phyloP scores from a whole-genome alignment of 768 basidiomycete species.

The Lentinula sp. region DNA sequence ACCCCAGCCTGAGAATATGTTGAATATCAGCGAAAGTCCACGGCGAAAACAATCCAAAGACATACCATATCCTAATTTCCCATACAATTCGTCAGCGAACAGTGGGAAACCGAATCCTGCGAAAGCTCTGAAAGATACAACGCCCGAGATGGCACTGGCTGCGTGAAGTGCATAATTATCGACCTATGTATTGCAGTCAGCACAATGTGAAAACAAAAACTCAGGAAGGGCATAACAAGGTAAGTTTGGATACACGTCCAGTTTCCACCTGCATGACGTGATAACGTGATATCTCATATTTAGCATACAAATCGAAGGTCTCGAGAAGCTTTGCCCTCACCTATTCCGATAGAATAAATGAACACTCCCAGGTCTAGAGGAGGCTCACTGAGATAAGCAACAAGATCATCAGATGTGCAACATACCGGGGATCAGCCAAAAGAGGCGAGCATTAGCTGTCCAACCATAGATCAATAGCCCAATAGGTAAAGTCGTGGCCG shows the following conservation, averaged over 20 bases:
- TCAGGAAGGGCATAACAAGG: constrained; percentile 35
- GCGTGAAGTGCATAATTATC: constrained; percentile 80
- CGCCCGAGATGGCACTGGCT: constrained; percentile 52
- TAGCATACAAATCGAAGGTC: constrained; percentile 12
- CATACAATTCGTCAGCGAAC: constrained; percentile 55
- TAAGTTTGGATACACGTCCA: constrained; percentile 52
- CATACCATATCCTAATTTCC: constrained; percentile 37
- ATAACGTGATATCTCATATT: neutral
- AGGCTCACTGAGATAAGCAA: neutral
- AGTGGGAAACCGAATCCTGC: constrained; percentile 62
- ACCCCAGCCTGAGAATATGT: constrained; percentile 37
- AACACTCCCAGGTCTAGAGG: constrained; percentile 31
- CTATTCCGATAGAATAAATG: constrained; percentile 44
- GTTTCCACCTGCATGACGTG: constrained; percentile 21
- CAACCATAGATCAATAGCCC: constrained; percentile 63
- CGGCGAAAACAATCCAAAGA: neutral
- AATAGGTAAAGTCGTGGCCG: constrained; percentile 47
- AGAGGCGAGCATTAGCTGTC: constrained; percentile 41
- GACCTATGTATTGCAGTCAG: constrained; percentile 37
- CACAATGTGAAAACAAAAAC: neutral
- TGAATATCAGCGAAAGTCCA: neutral
- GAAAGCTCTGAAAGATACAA: constrained; percentile 47
- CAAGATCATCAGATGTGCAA: neutral
- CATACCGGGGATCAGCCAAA: constrained; percentile 56
- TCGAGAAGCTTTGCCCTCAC: constrained; percentile 30